Conservation (phyloP, 2,329 filamentous ascomycete species). For the Aspergillus viridinutans region DNA sequence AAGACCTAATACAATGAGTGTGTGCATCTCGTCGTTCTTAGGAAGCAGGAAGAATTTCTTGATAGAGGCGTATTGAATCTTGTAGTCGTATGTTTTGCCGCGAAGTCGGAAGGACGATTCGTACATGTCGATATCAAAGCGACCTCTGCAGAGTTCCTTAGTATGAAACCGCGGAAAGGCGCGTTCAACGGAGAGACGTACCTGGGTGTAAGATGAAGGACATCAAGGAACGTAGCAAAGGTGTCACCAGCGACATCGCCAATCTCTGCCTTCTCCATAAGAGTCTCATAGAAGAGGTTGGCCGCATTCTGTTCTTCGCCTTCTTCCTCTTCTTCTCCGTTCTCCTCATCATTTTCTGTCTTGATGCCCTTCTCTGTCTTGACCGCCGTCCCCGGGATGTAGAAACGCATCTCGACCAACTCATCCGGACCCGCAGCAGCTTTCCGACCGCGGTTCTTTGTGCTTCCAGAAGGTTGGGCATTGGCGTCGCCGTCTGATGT, state of each 20-base stretch:
- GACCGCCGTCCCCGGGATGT: slow-evolving; percentile 86
- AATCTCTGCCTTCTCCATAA: slow-evolving; percentile 98
- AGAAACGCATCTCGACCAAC: slow-evolving; percentile 97
- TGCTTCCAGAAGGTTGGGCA: slow-evolving; percentile 66
- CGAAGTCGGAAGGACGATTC: slow-evolving; percentile 94
- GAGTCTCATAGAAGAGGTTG: slow-evolving; percentile 93
- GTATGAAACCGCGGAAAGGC: slow-evolving; percentile 10
- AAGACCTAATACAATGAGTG: slow-evolving; percentile 87
- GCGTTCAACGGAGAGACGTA: slow-evolving; percentile 33
- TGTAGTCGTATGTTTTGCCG: slow-evolving; percentile 99
- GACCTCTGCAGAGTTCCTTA: slow-evolving; percentile 62
- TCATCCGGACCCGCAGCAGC: slow-evolving; percentile 85
- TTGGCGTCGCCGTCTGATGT: slow-evolving; percentile 70
- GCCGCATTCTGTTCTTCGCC: slow-evolving; percentile 89
- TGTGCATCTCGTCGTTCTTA: slow-evolving; percentile 97
- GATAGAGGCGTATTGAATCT: slow-evolving; percentile 95
- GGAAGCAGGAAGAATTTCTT: slow-evolving; percentile 99
- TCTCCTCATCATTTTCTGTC: slow-evolving; percentile 59
- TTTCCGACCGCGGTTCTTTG: slow-evolving; percentile 75
- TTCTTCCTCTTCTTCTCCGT: slow-evolving; percentile 59
- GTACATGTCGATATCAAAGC: slow-evolving; percentile 99
- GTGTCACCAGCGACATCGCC: slow-evolving; percentile 98
- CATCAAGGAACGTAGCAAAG: slow-evolving; percentile 93
- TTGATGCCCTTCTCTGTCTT: slow-evolving; percentile 66
- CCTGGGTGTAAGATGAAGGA: slow-evolving; percentile 93